A percentile compares a stretch with the other conserved stretches of the same genome.
phyloP scores from a whole-genome alignment of 306 rosid species.

The Albizia julibrissin region DNA sequence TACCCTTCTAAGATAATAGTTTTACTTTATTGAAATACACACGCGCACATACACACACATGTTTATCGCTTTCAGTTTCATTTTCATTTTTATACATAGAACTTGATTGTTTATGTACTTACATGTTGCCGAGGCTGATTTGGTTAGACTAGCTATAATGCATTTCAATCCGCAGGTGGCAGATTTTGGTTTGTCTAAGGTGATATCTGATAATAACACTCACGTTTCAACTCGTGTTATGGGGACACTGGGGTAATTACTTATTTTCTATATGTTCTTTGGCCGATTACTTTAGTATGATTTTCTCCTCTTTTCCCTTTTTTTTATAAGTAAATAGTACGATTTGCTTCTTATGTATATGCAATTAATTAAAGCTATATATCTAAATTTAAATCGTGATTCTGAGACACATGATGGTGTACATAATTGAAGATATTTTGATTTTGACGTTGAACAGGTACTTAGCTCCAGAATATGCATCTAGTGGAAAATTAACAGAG shows the following conservation, averaged over 20 bases:
- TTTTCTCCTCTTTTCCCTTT: neutral
- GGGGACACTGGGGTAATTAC: conserved; percentile 86
- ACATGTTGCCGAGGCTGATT: conserved; percentile 6
- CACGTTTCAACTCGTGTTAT: conserved; percentile 91
- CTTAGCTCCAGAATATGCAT: neutral
- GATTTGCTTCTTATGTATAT: neutral
- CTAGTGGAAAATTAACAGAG: neutral
- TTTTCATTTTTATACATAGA: neutral
- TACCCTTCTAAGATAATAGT: neutral
- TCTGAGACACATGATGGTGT: neutral
- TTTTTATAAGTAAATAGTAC: neutral
- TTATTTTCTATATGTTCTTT: neutral
- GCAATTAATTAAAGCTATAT: neutral
- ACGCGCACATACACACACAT: too few species aligned
- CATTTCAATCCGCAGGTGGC: conserved; percentile 64
- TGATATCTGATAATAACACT: conserved; percentile 71
- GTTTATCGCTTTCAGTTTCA: too few species aligned
- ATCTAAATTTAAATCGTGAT: neutral
- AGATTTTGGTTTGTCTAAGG: conserved; percentile 92
- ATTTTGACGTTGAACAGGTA: conserved; percentile 42
- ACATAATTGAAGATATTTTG: neutral
- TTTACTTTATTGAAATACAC: neutral
- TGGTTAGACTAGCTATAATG: neutral
- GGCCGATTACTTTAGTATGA: neutral
- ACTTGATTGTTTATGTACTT: neutral